Percentiles rank a stretch among this genome's conserved stretches.
Evolutionary conservation across 345 rosid genomes (phyloP).

Genomic region (Nephelium lappaceum): DNA sequence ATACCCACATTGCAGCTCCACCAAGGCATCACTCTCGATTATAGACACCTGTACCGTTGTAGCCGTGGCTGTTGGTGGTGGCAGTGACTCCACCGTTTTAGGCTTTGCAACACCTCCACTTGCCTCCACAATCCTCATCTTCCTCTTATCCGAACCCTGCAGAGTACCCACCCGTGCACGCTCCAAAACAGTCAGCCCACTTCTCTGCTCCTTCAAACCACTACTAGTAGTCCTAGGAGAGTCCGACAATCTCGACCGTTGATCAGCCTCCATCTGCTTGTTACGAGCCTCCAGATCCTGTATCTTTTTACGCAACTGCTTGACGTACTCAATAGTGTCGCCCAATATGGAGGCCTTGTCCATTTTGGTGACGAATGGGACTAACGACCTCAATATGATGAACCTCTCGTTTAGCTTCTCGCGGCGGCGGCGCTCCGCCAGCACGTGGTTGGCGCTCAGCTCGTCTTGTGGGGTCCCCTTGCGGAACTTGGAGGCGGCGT

Average conservation of each 20-base stretch:
- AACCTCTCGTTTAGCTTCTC: slow-evolving; percentile 96
- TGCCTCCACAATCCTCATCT: slow-evolving; percentile 54
- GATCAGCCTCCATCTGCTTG: slow-evolving; percentile 53
- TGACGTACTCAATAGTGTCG: slow-evolving; percentile 92
- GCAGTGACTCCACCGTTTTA: slow-evolving; percentile 39
- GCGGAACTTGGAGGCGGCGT: slow-evolving; percentile 35
- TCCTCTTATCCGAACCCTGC: slow-evolving; percentile 47
- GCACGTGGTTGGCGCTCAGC: slow-evolving; percentile 84
- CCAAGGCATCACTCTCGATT: slow-evolving; percentile 78
- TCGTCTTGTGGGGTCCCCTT: slow-evolving; percentile 60
- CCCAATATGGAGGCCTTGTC: slow-evolving; percentile 97
- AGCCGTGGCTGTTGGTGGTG: slow-evolving; percentile 13
- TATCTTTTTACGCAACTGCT: slow-evolving; percentile 76
- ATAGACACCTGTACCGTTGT: slow-evolving; percentile 84
- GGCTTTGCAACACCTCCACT: slow-evolving; percentile 42
- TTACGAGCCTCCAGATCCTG: slow-evolving; percentile 73
- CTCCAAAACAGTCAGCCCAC: slow-evolving; percentile 34
- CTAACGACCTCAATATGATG: slow-evolving; percentile 72
- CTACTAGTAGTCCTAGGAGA: slow-evolving; percentile 36
- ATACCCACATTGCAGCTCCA: slow-evolving; percentile 77
- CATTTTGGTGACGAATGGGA: slow-evolving; percentile 96
- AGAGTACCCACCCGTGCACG: slow-evolving; percentile 32
- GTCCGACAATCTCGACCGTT: slow-evolving; percentile 33
- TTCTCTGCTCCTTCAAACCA: slow-evolving; percentile 43
- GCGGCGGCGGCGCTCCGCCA: slow-evolving; percentile 92